phyloP scores from a whole-genome alignment of 805 yeast genomes.

The Cyberlindnera lachancei region DNA sequence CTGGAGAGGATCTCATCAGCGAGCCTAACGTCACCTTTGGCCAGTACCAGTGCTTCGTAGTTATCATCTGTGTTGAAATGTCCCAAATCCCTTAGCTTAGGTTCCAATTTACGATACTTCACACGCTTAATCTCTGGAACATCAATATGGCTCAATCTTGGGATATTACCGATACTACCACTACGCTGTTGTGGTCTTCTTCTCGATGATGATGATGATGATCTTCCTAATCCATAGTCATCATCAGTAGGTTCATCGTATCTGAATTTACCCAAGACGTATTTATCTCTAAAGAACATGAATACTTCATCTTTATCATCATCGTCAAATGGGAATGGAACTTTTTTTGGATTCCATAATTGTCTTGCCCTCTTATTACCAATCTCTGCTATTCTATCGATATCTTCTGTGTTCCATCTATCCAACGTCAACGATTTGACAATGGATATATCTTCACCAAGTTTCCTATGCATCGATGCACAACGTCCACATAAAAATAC shows the following conservation, averaged over 20 bases:
- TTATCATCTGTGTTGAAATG: slow-evolving; percentile 47
- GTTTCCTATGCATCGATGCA: slow-evolving; percentile 66
- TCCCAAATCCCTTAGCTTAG: slow-evolving; percentile 46
- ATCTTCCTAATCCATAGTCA: slow-evolving; percentile 20
- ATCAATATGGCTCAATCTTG: slow-evolving; percentile 41
- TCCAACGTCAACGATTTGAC: slow-evolving; percentile 73
- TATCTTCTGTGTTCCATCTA: slow-evolving; percentile 52
- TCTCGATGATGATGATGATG: neutral
- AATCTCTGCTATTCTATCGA: slow-evolving; percentile 32
- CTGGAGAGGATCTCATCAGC: slow-evolving; percentile 54
- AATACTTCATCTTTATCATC: slow-evolving; percentile 60
- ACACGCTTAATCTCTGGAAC: slow-evolving; percentile 46
- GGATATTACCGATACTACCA: slow-evolving; percentile 17
- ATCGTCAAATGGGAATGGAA: slow-evolving; percentile 68
- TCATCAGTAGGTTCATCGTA: slow-evolving; percentile 22
- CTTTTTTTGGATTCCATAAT: slow-evolving; percentile 62
- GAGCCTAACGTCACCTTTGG: slow-evolving; percentile 49
- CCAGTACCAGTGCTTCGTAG: slow-evolving; percentile 53
- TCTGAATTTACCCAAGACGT: slow-evolving; percentile 51
- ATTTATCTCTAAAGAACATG: slow-evolving; percentile 58
- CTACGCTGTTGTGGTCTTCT: slow-evolving; percentile 1
- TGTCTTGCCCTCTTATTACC: slow-evolving; percentile 59
- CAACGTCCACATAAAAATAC: slow-evolving; percentile 78
- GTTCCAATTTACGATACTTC: slow-evolving; percentile 43
- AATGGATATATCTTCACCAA: slow-evolving; percentile 53